Percentiles rank a stretch among this genome's conserved stretches.
phyloP scores from a whole-genome alignment of 805 yeast genomes.

The Lachancea thermotolerans region DNA sequence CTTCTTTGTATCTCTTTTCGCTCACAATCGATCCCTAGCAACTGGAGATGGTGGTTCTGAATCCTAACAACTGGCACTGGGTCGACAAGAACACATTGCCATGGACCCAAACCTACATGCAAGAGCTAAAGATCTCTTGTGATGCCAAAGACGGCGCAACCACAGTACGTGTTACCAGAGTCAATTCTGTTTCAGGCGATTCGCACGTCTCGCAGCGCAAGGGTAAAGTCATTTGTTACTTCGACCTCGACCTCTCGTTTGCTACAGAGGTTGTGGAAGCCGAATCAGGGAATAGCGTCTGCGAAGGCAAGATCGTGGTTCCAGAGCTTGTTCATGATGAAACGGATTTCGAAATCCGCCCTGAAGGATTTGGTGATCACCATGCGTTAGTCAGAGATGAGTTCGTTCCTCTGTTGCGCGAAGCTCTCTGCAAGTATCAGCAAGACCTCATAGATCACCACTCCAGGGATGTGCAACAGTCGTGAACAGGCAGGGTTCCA shows the following conservation, averaged over 20 bases:
- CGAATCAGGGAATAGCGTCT: slow-evolving; percentile 31
- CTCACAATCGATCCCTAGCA: not conserved
- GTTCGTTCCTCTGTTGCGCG: slow-evolving; percentile 46
- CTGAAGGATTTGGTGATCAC: slow-evolving; percentile 34
- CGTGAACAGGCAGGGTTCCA: not conserved
- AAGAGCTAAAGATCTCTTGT: slow-evolving; percentile 13
- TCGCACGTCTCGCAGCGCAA: slow-evolving; percentile 81
- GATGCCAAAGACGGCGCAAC: slow-evolving; percentile 15
- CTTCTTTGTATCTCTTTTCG: not conserved
- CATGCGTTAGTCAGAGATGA: slow-evolving; percentile 36
- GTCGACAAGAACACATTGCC: slow-evolving; percentile 61
- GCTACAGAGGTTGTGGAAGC: slow-evolving; percentile 35
- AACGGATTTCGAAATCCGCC: slow-evolving; percentile 55
- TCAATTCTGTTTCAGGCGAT: slow-evolving; percentile 53
- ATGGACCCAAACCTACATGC: slow-evolving; percentile 51
- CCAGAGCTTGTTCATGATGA: slow-evolving; percentile 78
- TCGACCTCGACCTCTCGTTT: slow-evolving; percentile 54
- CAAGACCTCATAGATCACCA: slow-evolving; percentile 54
- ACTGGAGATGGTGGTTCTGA: slow-evolving; percentile 52
- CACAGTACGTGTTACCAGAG: slow-evolving; percentile 30
- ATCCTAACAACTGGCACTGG: slow-evolving; percentile 78
- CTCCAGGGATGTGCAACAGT: slow-evolving; percentile 55
- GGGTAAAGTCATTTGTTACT: slow-evolving; percentile 71
- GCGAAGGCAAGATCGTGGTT: slow-evolving; percentile 41
- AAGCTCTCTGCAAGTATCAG: slow-evolving; percentile 53